phyloP scores from a whole-genome alignment of 2,329 filamentous ascomycete species.

The Sclerotinia spermophila region DNA sequence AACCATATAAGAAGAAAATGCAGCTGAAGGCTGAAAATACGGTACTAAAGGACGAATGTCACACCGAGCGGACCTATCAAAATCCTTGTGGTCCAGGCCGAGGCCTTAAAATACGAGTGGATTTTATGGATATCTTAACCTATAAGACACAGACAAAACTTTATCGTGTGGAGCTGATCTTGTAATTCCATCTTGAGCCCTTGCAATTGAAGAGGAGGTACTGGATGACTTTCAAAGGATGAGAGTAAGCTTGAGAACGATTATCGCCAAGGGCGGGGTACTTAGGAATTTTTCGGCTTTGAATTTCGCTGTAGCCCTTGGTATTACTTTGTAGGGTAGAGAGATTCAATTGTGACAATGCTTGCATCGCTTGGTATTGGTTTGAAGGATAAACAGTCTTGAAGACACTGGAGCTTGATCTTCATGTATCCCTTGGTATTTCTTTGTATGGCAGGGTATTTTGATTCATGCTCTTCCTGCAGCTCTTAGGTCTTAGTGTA shows the following conservation, averaged over 20 bases:
- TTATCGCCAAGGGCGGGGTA: slow-evolving; percentile 16
- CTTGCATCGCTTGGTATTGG: slow-evolving; percentile 3
- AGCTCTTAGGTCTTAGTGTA: slow-evolving; percentile 4
- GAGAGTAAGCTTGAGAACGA: neutral
- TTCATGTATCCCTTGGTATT: slow-evolving; percentile 8
- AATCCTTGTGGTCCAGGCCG: neutral
- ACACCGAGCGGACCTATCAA: neutral
- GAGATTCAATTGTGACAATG: neutral
- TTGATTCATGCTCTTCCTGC: slow-evolving; percentile 2
- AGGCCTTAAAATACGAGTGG: neutral
- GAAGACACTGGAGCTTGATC: neutral
- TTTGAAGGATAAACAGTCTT: neutral
- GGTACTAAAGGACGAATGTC: neutral
- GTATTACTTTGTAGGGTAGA: slow-evolving; percentile 3
- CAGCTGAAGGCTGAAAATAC: slow-evolving; percentile 4
- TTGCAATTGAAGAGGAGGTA: neutral
- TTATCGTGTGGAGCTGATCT: neutral
- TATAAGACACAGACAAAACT: neutral
- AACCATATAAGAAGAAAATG: slow-evolving; percentile 3
- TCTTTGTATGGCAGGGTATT: neutral
- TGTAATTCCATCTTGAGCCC: neutral
- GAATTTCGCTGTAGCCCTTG: neutral
- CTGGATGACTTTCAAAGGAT: neutral
- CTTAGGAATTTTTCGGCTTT: slow-evolving; percentile 12
- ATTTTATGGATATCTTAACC: neutral